Conservation (phyloP, 495 filamentous ascomycete genomes). For the Talaromyces adpressus region DNA sequence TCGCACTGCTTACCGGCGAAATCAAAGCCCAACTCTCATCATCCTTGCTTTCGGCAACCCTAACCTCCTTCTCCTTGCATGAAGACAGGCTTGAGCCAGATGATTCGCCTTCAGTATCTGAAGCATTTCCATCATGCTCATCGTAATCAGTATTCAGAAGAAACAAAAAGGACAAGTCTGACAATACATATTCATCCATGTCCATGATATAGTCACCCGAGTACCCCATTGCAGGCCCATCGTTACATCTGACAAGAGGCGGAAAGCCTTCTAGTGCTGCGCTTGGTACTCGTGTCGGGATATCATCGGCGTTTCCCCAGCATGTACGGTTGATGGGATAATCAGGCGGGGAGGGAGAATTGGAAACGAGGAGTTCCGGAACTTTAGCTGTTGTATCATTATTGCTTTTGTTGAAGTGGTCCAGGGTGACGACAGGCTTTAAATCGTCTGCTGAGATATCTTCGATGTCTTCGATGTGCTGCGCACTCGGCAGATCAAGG, state of each 20-base stretch:
- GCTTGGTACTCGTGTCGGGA: constrained; percentile 5
- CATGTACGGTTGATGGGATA: background rate
- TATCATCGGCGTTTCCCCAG: constrained; percentile 2
- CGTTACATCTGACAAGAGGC: constrained; percentile 4
- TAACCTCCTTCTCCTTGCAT: background rate
- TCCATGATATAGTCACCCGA: background rate
- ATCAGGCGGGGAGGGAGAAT: background rate
- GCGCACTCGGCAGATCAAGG: background rate
- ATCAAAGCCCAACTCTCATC: background rate
- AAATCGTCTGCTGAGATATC: background rate
- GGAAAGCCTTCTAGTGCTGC: background rate
- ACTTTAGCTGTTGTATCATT: background rate
- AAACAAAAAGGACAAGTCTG: background rate
- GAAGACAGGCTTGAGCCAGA: background rate
- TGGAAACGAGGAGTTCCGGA: background rate
- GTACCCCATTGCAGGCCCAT: constrained; percentile 5
- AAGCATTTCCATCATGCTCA: background rate
- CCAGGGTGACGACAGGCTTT: background rate
- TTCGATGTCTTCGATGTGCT: constrained; percentile 6
- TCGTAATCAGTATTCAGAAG: background rate
- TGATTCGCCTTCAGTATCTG: background rate
- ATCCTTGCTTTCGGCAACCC: background rate
- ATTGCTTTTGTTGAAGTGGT: background rate
- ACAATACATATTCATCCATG: background rate
- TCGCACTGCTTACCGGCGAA: background rate